phyloP scores from a whole-genome alignment of 2,329 filamentous ascomycete species.

The Stagonosporopsis cucurbitacearum region DNA sequence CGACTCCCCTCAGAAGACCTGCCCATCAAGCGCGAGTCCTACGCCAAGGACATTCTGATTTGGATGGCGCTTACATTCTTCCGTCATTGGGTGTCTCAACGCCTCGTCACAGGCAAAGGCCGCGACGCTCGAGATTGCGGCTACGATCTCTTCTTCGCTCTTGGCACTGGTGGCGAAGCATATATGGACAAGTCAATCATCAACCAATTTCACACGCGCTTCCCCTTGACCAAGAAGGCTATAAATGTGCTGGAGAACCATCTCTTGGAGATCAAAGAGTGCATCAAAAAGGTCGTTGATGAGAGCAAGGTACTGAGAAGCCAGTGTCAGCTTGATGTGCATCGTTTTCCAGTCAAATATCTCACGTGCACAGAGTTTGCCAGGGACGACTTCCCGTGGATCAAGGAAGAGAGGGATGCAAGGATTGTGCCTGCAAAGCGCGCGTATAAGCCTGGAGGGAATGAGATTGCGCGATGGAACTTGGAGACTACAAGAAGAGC shows the following conservation, averaged over 20 bases:
- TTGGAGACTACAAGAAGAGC: slow-evolving; percentile 26
- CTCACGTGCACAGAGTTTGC: slow-evolving; percentile 55
- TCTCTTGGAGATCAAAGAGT: slow-evolving; percentile 52
- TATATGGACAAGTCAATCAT: slow-evolving; percentile 53
- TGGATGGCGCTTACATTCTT: slow-evolving; percentile 59
- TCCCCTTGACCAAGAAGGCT: slow-evolving; percentile 54
- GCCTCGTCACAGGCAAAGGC: slow-evolving; percentile 49
- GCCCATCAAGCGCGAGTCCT: slow-evolving; percentile 52
- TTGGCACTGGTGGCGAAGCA: slow-evolving; percentile 50
- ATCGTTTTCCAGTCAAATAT: slow-evolving; percentile 48
- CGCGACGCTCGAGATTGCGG: slow-evolving; percentile 54
- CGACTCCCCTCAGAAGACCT: slow-evolving; percentile 32
- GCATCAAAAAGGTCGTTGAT: slow-evolving; percentile 50
- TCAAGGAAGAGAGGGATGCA: slow-evolving; percentile 18
- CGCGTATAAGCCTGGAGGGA: slow-evolving; percentile 34
- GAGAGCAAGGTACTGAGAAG: slow-evolving; percentile 48
- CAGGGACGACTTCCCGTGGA: slow-evolving; percentile 53
- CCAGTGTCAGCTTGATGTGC: slow-evolving; percentile 49
- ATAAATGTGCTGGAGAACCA: slow-evolving; percentile 52
- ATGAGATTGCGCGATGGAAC: slow-evolving; percentile 37
- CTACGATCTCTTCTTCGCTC: slow-evolving; percentile 52
- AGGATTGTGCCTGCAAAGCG: slow-evolving; percentile 20
- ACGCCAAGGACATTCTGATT: slow-evolving; percentile 57
- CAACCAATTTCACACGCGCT: slow-evolving; percentile 49
- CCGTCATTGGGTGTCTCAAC: slow-evolving; percentile 56